phyloP scores from a whole-genome alignment of 345 rosid genomes.

The Pistacia atlantica region DNA sequence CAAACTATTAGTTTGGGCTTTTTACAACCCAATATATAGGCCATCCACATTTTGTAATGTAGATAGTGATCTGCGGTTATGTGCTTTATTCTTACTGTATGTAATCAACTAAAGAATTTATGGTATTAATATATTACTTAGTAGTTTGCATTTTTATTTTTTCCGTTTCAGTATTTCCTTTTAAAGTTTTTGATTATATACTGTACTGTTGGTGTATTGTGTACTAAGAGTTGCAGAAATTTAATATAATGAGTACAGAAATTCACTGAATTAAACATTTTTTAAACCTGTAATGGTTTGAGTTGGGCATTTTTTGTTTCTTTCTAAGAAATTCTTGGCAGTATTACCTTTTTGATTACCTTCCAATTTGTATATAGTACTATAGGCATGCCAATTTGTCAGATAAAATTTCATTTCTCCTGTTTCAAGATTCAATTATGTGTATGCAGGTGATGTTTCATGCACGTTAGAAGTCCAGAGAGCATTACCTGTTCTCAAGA shows the following conservation, averaged over 20 bases:
- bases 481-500: constrained; percentile 57
- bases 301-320: not conserved
- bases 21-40: not conserved
- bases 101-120: not conserved
- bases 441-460: constrained; percentile 48
- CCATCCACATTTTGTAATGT: not conserved
- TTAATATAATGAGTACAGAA: not conserved
- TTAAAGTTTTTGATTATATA: not conserved
- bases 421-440: constrained; percentile 6
- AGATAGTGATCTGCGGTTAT: not conserved
- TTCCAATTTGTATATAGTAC: not conserved
- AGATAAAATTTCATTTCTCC: not conserved
- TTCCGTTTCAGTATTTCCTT: not conserved
- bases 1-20: not conserved
- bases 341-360: not conserved
- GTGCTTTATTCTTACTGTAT: constrained; percentile 3
- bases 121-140: not conserved
- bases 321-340: not conserved
- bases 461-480: constrained; percentile 62
- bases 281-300: not conserved
- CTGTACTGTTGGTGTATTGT: not conserved
- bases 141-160: too few relatives aligned
- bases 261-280: not conserved
- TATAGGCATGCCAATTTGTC: not conserved
- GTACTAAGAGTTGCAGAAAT: not conserved